Evolutionary conservation across 495 filamentous ascomycete genomes (phyloP), one percentile per base, ranked within the genome.

Genomic region (Staphylotrichum longicolle): DNA sequence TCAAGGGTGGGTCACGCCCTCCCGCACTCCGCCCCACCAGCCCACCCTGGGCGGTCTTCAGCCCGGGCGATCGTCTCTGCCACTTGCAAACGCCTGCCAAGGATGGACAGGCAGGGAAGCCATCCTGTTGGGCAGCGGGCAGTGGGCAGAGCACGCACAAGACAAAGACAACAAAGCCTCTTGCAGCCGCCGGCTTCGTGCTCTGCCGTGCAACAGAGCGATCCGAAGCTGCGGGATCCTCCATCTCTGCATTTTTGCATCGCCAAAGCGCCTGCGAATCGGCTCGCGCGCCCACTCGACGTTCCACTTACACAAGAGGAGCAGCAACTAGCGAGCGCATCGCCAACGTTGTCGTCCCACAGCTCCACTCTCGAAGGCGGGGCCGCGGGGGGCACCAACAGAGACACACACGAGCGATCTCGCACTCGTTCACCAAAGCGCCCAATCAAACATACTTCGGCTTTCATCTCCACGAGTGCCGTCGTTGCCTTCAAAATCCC

Each of bases 361-460:
- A 57, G 27, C 53, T 64, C 63, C 57, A 64, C 58, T 60, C 51
- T 37, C 35, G 33, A 52, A 53, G 57, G 57, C 52, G 57, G 63
- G 57, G 52, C 62, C 44, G 35, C 51, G 44, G 49, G 49, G 56
- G 30, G 37, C 6, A 39, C 6, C 54, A 58, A 47, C 61, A 35
- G 3, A 15, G 11, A 15, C 9, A 32, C 12, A 47, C 32, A 47
- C 58, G 20, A 47, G 41, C 58, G n/a, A 48, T 41, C 58, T 47
- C 50, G 58, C 41, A 54, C 12, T 45, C 14, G 2, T 11, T 9
- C 57, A 45, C 35, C 14, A 46, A 12, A 52, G 7, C 40, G 30
- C 35, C 2, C 57, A 35, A 60, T 49, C 35, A 41, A 33, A 30
- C 47, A 41, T 41, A 56, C 41, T 12, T 48, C 40, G 20, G 6